Base-by-base conservation (phyloP, 1,139 yeast species). In the Hyphopichia fennica region DNA sequence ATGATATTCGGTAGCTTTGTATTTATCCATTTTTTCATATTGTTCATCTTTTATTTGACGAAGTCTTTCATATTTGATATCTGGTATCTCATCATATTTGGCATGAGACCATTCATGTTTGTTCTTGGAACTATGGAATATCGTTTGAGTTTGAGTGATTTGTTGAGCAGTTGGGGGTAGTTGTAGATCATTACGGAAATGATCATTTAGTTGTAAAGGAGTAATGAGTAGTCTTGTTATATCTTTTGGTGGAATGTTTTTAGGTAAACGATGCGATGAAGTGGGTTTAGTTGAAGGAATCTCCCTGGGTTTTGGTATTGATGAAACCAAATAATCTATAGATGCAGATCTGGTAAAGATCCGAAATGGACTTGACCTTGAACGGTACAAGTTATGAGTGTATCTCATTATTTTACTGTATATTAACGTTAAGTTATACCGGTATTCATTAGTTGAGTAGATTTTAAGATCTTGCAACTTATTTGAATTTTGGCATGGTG, bases 51-150 rank as follows among this genome's bases (percentile, higher is more conserved):
- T 44, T 43, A 57, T 50, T 43, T 63, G 63, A n/a, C 47, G 33
- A 25, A 65, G 54, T 2, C 56, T 48, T 38, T 71, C 62, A 34
- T 69, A 69, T 44, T 67, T 69, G 37, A 82, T 79, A 39, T 82
- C 84, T 0, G 89, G 89, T 10, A 85, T 77, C 20, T 79, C 77
- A 9, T 63, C 49, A 47, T 75, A 81, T 11, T 67, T 59, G 6
- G 72, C 75, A 18, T 76, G 65, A 10, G 85, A 75, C 89, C 90
- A 84, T 48, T 83, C 87, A 35, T 79, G 64, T 15, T 60, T 55
- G 4, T 76, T 68, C 19, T 64, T 63, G 2, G 79, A 65, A 1
- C 58, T 54, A 43, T 75, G 71, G 56, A 82, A 79, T 47, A 82
- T 71, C 6, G 44, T 43, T 39, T 59, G 65, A 8, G 60, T 41